phyloP scores from a whole-genome alignment of 1,284 basidiomycete species.

The Hymenochaete sp. region DNA sequence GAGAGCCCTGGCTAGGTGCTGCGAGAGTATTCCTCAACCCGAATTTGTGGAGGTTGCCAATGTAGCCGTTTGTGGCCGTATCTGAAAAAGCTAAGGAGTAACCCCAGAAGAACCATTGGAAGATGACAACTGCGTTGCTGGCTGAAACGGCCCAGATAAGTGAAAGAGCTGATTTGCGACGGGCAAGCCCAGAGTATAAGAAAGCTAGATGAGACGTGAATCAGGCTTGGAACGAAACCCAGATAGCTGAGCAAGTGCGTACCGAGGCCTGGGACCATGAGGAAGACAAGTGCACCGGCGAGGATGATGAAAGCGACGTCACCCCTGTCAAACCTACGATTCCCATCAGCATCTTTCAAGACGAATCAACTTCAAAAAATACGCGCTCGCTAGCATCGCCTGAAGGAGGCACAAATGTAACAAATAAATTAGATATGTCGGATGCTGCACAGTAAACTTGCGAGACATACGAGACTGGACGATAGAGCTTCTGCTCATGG shows the following conservation, averaged over 20 bases:
- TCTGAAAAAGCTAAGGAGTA: slow-evolving; percentile 78
- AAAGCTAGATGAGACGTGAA: slow-evolving; percentile 39
- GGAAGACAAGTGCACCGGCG: slow-evolving; percentile 71
- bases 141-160: slow-evolving; percentile 64
- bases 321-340: slow-evolving; percentile 54
- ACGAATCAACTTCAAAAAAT: too few relatives aligned
- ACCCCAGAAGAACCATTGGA: slow-evolving; percentile 88
- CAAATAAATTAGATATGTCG: too few relatives aligned
- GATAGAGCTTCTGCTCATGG: too few relatives aligned
- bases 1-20: slow-evolving; percentile 68
- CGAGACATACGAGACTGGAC: too few relatives aligned
- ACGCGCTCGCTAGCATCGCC: too few relatives aligned
- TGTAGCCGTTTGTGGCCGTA: slow-evolving; percentile 68
- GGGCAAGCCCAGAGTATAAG: slow-evolving; percentile 81
- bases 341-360: too few relatives aligned
- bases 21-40: slow-evolving; percentile 68
- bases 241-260: slow-evolving; percentile 18
- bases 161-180: slow-evolving; percentile 64
- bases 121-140: slow-evolving; percentile 71
- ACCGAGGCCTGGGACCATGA: slow-evolving; percentile 76
- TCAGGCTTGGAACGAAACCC: neutral
- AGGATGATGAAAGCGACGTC: slow-evolving; percentile 73
- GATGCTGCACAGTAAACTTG: too few relatives aligned
- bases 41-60: slow-evolving; percentile 69
- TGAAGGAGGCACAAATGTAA: too few relatives aligned